Conservation (phyloP, 23 red algal species). For the Gracilaria gracilis region DNA sequence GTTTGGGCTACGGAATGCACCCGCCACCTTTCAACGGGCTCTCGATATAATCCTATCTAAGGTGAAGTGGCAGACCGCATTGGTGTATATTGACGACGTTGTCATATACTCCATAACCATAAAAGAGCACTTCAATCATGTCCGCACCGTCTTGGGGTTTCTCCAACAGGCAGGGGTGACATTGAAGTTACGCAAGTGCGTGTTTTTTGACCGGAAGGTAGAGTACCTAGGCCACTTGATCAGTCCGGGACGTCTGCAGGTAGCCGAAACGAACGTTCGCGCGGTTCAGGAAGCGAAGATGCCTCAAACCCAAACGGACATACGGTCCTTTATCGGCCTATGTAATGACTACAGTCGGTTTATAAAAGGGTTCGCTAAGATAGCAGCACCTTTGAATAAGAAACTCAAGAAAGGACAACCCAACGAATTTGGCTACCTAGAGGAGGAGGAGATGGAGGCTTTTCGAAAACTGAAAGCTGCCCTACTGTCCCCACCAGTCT, state of each 20-base stretch:
- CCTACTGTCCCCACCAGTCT: conserved; percentile 2
- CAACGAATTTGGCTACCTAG: neutral
- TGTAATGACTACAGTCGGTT: no score
- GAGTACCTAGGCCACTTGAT: neutral
- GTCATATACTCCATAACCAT: no score
- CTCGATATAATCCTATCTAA: no score
- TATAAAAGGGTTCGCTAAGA: neutral
- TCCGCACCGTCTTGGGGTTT: no score
- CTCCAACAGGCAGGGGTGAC: no score
- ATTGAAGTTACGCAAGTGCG: conserved; percentile 21
- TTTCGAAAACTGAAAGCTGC: conserved; percentile 43
- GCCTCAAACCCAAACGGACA: neutral
- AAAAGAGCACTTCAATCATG: no score
- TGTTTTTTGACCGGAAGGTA: conserved; percentile 1
- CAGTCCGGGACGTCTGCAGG: neutral
- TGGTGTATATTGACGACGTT: no score
- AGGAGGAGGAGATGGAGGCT: conserved; percentile 8
- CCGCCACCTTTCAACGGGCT: neutral
- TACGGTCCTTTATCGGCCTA: conserved; percentile 17
- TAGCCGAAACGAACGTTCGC: neutral
- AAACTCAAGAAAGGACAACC: neutral
- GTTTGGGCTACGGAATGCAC: conserved; percentile 3
- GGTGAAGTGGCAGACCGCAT: no score
- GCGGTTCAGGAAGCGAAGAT: conserved; percentile 15
- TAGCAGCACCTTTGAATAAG: neutral